Evolutionary conservation across 306 rosid species (phyloP).

Genomic region (Begonia fuchsioides): DNA sequence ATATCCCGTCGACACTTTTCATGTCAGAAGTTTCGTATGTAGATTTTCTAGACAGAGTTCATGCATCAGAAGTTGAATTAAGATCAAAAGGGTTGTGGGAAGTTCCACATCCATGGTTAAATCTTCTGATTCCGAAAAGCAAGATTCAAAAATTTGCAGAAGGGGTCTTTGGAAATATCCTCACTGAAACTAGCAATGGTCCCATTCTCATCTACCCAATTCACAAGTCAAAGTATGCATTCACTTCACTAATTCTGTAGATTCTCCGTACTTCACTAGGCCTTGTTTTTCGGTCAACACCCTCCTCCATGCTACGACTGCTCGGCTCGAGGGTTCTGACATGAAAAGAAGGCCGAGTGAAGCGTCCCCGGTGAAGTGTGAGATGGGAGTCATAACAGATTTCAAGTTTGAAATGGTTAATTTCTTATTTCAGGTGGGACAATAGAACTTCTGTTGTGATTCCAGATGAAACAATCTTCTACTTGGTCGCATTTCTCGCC

Average conservation of each 20-base stretch:
- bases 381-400: no score
- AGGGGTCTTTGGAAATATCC: constrained; percentile 75
- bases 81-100: constrained; percentile 91
- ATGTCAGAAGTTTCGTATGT: constrained; percentile 56
- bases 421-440: constrained; percentile 69
- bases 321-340: no score
- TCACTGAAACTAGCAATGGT: constrained; percentile 53
- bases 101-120: constrained; percentile 98
- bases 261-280: not conserved
- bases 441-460: constrained; percentile 50
- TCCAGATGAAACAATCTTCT: constrained; percentile 80
- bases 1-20: constrained; percentile 74
- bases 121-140: constrained; percentile 79
- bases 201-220: constrained; percentile 90
- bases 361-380: no score
- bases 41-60: constrained; percentile 84
- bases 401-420: constrained; percentile 1
- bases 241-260: not conserved
- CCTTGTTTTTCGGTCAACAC: no score
- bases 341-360: no score
- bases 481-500: constrained; percentile 74
- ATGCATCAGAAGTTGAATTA: constrained; percentile 67
- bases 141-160: constrained; percentile 58
- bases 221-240: constrained; percentile 58
- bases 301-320: no score